Conservation (phyloP, 495 filamentous ascomycete species). For the Baudoinia panamericana region DNA sequence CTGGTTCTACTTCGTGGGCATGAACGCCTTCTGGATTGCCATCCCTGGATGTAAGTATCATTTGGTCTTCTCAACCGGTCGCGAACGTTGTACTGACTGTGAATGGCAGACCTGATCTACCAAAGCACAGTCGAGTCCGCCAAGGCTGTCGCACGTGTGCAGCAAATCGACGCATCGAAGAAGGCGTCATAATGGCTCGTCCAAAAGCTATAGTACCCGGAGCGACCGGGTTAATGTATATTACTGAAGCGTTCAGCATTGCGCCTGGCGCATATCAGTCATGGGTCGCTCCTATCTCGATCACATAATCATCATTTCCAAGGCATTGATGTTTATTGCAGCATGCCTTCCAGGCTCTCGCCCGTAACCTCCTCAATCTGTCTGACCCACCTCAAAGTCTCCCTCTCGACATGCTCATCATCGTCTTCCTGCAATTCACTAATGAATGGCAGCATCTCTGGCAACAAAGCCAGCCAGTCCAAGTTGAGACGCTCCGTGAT, state of each 20-base stretch:
- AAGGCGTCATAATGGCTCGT: conserved; percentile 2
- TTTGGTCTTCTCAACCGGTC: neutral
- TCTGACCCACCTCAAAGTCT: conserved; percentile 75
- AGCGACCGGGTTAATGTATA: no score
- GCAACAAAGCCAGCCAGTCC: conserved; percentile 79
- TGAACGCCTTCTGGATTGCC: conserved; percentile 80
- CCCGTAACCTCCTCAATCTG: conserved; percentile 77
- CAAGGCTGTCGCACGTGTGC: conserved; percentile 2
- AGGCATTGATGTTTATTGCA: conserved; percentile 62
- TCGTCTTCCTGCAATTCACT: conserved; percentile 93
- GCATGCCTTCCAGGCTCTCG: conserved; percentile 77
- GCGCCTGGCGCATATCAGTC: no score
- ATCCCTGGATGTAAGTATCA: conserved; percentile 41
- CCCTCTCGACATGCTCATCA: conserved; percentile 78
- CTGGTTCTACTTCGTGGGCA: conserved; percentile 75
- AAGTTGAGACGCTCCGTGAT: conserved; percentile 70
- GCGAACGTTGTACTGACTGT: no score
- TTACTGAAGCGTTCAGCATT: no score
- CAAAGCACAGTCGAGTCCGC: conserved; percentile 8
- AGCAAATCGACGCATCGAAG: conserved; percentile 7
- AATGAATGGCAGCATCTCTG: conserved; percentile 90
- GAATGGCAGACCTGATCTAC: conserved; percentile 11
- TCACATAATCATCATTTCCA: no score
- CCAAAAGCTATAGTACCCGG: neutral
- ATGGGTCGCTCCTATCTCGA: no score